These are phyloP conservation scores for Chrysanthemum makinoi DNA, from an alignment of 129 eudicot genomes.

Conservation along the genomic window DNA sequence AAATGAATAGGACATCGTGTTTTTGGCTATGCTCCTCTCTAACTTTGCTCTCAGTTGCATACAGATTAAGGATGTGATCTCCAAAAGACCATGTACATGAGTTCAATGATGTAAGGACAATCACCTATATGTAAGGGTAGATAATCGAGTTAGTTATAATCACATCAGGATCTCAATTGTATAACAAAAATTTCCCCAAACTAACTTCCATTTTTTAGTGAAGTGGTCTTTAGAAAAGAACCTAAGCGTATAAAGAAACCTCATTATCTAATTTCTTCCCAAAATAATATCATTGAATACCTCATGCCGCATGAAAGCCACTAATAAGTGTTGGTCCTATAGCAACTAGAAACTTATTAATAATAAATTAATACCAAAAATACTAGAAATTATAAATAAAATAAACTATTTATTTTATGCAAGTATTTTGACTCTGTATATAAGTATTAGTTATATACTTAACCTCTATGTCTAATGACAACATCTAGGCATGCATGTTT, in stretches of 20 bases:
- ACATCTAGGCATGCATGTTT: constrained; percentile 15
- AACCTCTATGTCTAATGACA: constrained; percentile 15
- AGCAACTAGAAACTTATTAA: constrained; percentile 12
- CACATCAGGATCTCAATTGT: constrained; percentile 11
- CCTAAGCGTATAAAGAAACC: constrained; percentile 10
- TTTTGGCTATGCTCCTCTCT: constrained; percentile 13
- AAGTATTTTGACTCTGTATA: constrained; percentile 1
- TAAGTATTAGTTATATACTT: constrained; percentile 4
- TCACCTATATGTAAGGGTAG: constrained; percentile 8
- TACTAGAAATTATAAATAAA: no score
- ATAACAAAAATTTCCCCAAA: constrained; percentile 3
- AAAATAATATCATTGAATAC: constrained; percentile 1
- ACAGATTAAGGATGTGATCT: neutral
- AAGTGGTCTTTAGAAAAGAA: neutral
- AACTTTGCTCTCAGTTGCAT: constrained; percentile 5
- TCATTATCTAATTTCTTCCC: constrained; percentile 12
- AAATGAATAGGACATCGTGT: neutral
- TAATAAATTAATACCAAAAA: constrained; percentile 3
- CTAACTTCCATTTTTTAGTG: constrained; percentile 1
- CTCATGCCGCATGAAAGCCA: constrained; percentile 7
- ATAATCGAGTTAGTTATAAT: constrained; percentile 2
- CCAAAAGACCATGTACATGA: constrained; percentile 4
- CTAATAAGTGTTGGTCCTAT: constrained; percentile 1
- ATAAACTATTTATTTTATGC: neutral
- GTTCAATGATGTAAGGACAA: constrained; percentile 5